These are phyloP conservation scores for Populus deltoides DNA, from an alignment of 345 rosid species.

Conservation along the genomic window DNA sequence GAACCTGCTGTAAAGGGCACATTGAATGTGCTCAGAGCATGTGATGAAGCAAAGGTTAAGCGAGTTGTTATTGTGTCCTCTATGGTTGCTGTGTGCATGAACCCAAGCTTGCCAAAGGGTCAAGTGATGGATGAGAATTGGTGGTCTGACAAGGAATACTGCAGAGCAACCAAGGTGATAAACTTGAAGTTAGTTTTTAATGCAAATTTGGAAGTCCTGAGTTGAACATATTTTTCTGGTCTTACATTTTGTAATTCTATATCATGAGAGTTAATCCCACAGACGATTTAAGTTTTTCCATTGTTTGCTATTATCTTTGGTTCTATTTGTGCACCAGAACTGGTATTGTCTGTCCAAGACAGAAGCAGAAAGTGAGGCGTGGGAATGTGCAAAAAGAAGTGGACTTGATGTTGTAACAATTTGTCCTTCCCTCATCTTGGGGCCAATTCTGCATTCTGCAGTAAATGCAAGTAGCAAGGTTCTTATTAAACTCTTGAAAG, in stretches of 20 bases:
- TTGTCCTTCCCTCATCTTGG: slow-evolving; percentile 52
- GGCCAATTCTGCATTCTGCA: slow-evolving; percentile 56
- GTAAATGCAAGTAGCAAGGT: slow-evolving; percentile 52
- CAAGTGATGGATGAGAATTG: slow-evolving; percentile 49
- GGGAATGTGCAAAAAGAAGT: slow-evolving; percentile 46
- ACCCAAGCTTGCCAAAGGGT: slow-evolving; percentile 56
- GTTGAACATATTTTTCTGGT: background rate
- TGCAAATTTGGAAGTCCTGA: background rate
- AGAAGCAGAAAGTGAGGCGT: slow-evolving; percentile 67
- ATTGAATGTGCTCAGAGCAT: slow-evolving; percentile 59
- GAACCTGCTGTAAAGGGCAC: slow-evolving; percentile 73
- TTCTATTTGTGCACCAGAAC: slow-evolving; percentile 35
- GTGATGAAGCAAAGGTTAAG: slow-evolving; percentile 51
- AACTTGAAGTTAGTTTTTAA: background rate
- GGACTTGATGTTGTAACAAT: slow-evolving; percentile 57
- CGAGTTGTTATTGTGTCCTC: slow-evolving; percentile 72
- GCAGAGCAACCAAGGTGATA: slow-evolving; percentile 45
- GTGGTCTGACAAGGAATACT: slow-evolving; percentile 65
- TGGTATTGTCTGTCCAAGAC: slow-evolving; percentile 76
- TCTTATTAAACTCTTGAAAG: slow-evolving; percentile 57
- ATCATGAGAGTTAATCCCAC: too few species aligned
- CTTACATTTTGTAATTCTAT: too few species aligned
- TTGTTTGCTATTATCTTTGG: too few species aligned
- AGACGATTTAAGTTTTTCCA: too few species aligned
- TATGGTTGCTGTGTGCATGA: slow-evolving; percentile 40